phyloP scores from a whole-genome alignment of 768 basidiomycete genomes.

The Dendrothele bispora region DNA sequence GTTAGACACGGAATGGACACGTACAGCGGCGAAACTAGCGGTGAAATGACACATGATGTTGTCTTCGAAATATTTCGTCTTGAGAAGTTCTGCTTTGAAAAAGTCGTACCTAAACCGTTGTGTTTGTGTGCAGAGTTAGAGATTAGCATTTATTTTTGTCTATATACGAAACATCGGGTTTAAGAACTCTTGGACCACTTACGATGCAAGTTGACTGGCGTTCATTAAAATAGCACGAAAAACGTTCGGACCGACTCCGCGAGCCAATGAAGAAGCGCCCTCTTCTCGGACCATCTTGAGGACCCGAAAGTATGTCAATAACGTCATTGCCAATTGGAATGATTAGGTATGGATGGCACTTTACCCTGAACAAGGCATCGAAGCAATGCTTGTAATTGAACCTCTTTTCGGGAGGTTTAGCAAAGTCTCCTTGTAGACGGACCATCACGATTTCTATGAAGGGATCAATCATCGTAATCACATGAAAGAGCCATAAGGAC shows the following conservation, averaged over 20 bases:
- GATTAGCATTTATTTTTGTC: too few species aligned
- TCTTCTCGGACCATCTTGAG: conserved; percentile 87
- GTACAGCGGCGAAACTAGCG: conserved; percentile 82
- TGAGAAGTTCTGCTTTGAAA: conserved; percentile 83
- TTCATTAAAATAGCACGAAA: conserved; percentile 89
- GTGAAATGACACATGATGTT: conserved; percentile 84
- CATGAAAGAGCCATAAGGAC: conserved; percentile 1
- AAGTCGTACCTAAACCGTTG: conserved; percentile 95
- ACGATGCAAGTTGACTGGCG: conserved; percentile 90
- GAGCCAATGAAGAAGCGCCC: conserved; percentile 69
- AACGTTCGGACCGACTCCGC: conserved; percentile 84
- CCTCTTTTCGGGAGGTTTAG: conserved; percentile 83
- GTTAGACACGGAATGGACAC: conserved; percentile 20
- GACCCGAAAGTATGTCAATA: too few species aligned
- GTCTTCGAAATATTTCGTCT: conserved; percentile 71
- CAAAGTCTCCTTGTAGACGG: conserved; percentile 88
- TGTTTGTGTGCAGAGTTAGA: too few species aligned
- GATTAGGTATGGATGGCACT: conserved; percentile 1
- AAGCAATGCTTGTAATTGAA: conserved; percentile 91
- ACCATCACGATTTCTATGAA: conserved; percentile 83
- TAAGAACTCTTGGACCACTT: too few species aligned
- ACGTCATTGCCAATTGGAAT: too few species aligned
- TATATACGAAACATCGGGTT: too few species aligned
- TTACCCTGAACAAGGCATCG: conserved; percentile 82
- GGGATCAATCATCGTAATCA: too few species aligned